Base-by-base conservation (phyloP, 495 filamentous ascomycete genomes). In the Aspergillus ellipticus region DNA sequence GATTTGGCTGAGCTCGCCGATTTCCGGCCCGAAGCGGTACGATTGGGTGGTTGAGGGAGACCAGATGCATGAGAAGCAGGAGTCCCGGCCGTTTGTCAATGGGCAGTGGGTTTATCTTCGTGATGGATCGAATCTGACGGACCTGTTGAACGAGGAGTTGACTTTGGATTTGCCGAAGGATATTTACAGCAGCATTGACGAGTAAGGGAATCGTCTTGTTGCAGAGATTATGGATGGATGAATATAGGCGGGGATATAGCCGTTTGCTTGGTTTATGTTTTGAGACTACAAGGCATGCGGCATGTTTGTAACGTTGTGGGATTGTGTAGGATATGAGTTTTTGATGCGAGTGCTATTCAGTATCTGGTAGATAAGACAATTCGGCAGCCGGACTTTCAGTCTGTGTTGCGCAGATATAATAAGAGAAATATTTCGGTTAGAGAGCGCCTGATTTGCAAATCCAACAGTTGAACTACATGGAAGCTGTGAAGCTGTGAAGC, bases 1-100 rank as follows among this genome's bases (percentile, higher is more conserved):
- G 70, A 93, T 98, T 64, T 98, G 95, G 94, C 84, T 98, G 22
- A 91, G 89, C 31, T 96, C 91, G 17, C 94, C 94, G 5, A 78
- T 88, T 43, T 88, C 88, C n/a, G 94, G 94, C 0, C 95, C 95
- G 1, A 96, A 96, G 71, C 83, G 90, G 47, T 97, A 85, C 72
- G 90, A 97, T 64, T 97, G 88, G 79, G 87, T 95, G 21, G 63
- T 89, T 21, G 57, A 77, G 33, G 82, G 83, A 29, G 89, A 92
- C 55, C 77, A 79, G 43, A 85, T 88, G 74, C 77, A 87, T 48
- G 78, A 89, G 60, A 92, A 92, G 74, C 84, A 90, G 66, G 87
- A 85, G 26, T 85, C 80, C 0, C 83, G 85, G 6, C 66, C 67
- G 6, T 75, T 71, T 53, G 60, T 60, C 22, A 67, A 70, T 53